Percentiles rank a stretch among this genome's conserved stretches.
phyloP scores from a whole-genome alignment of 1,284 basidiomycete species.

The Xerocomus minutiporus region DNA sequence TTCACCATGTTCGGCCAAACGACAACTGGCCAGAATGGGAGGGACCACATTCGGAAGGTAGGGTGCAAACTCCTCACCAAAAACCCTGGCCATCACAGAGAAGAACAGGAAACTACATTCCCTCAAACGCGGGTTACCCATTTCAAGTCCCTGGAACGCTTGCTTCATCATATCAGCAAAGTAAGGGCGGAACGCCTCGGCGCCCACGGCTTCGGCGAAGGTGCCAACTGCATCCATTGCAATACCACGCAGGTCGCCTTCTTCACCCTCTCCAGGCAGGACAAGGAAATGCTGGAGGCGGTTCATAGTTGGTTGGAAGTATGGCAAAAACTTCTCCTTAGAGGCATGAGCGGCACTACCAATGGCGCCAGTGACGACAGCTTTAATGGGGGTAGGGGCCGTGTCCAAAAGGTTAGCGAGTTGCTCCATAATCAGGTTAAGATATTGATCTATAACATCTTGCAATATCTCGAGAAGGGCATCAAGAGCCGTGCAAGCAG shows the following conservation, averaged over 20 bases:
- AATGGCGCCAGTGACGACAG: slow-evolving; percentile 96
- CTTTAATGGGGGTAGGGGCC: slow-evolving; percentile 84
- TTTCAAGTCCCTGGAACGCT: slow-evolving; percentile 86
- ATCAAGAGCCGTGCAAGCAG: slow-evolving; percentile 95
- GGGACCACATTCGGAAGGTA: slow-evolving; percentile 89
- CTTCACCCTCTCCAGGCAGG: slow-evolving; percentile 80
- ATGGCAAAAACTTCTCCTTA: slow-evolving; percentile 87
- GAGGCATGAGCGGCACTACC: slow-evolving; percentile 99
- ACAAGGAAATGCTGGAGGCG: slow-evolving; percentile 85
- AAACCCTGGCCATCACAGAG: slow-evolving; percentile 95
- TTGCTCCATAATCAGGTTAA: slow-evolving; percentile 93
- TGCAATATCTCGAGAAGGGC: slow-evolving; percentile 95
- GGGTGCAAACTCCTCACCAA: slow-evolving; percentile 88
- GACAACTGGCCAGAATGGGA: slow-evolving; percentile 79
- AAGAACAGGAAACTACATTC: slow-evolving; percentile 99
- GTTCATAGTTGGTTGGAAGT: slow-evolving; percentile 92
- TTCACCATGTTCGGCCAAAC: slow-evolving; percentile 80
- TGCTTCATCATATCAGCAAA: slow-evolving; percentile 95
- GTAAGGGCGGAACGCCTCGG: slow-evolving; percentile 92
- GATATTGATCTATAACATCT: slow-evolving; percentile 87
- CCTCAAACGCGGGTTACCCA: slow-evolving; percentile 83
- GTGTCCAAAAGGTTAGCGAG: slow-evolving; percentile 85
- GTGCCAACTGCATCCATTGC: slow-evolving; percentile 98
- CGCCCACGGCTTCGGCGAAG: slow-evolving; percentile 95
- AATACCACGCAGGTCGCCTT: slow-evolving; percentile 93